A percentile compares a stretch with the other conserved stretches of the same genome.
These are phyloP conservation scores for Skeletonema potamos DNA, from an alignment of 108 stramenopile species.

Conservation along the genomic window DNA sequence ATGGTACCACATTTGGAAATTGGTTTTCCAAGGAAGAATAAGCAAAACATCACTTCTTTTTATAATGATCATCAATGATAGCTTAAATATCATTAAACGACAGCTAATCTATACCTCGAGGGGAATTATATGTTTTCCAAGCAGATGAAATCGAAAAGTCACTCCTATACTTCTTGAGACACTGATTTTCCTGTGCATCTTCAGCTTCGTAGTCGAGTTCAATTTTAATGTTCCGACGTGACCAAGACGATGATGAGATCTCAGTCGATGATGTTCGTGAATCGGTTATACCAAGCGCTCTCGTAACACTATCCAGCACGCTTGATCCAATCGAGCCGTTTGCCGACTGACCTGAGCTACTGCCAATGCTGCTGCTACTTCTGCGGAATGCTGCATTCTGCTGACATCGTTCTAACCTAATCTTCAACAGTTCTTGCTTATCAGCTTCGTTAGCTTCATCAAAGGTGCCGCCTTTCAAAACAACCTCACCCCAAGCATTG, in stretches of 20 bases:
- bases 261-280: neutral
- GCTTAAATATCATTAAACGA: neutral
- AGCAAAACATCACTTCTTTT: neutral
- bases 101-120: neutral
- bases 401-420: slow-evolving; percentile 1
- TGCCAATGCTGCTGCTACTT: neutral
- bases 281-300: neutral
- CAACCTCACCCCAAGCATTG: slow-evolving; percentile 64
- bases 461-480: slow-evolving; percentile 38
- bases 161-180: neutral
- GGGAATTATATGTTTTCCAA: neutral
- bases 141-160: neutral
- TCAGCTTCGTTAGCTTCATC: slow-evolving; percentile 31
- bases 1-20: slow-evolving; percentile 67
- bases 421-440: slow-evolving; percentile 17
- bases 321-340: neutral
- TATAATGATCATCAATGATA: neutral
- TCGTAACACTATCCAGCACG: neutral
- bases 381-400: slow-evolving; percentile 7
- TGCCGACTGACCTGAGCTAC: neutral
- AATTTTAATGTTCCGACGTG: neutral
- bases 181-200: neutral
- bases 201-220: neutral
- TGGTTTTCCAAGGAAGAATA: slow-evolving; percentile 73
- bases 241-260: neutral